Evolutionary conservation across 2,329 filamentous ascomycete species (phyloP), one percentile per base, ranked within the genome.

Genomic region (Colletotrichum neosansevieriae): DNA sequence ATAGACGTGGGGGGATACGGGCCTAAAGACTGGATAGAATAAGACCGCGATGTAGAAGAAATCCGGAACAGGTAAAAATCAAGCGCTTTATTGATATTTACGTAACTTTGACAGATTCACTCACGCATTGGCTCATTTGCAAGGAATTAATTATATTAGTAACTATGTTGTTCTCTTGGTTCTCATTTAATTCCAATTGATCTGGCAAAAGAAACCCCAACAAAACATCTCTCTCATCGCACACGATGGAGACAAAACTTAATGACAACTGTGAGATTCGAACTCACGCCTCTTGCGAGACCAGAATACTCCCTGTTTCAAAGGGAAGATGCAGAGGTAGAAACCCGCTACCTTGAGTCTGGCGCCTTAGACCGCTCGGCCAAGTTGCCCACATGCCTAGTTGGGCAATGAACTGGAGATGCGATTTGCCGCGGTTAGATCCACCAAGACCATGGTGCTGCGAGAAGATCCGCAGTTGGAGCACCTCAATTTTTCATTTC

Each of bases 301-400:
- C 58, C 58, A 61, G 58, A 61, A 61, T 59, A 40, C 58, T 24
- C 36, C 49, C 58, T 36, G 12, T 6, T 6, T 29, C 44, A 10
- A 10, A 47, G 36, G 58, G 36, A 61, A 34, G 12, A 53, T 6
- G 11, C 36, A 21, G 42, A 45, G 11, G 58, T 58, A 21, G 2
- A 4, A 45, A 45, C 40, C 38, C n/a, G 38, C 29, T 45, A 10
- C 17, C 58, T 61, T 61, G 58, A 61, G 58, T 61, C 58, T 61
- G 58, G 58, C 58, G 58, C 58, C 58, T 61, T 61, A 61, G 58
- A 61, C 58, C 47, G 58, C 58, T 61, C 58, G 47, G 58, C 58
- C 58, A 61, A 51, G 49, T 61, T 61, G 58, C 58, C 58, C 58
- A 61, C 58, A 61, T 61, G 45, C 47, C 45, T 19, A 15, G 42